Evolutionary conservation across 495 filamentous ascomycete species (phyloP), one percentile per base, ranked within the genome.

Genomic region (Polyplosphaeria fusca): DNA sequence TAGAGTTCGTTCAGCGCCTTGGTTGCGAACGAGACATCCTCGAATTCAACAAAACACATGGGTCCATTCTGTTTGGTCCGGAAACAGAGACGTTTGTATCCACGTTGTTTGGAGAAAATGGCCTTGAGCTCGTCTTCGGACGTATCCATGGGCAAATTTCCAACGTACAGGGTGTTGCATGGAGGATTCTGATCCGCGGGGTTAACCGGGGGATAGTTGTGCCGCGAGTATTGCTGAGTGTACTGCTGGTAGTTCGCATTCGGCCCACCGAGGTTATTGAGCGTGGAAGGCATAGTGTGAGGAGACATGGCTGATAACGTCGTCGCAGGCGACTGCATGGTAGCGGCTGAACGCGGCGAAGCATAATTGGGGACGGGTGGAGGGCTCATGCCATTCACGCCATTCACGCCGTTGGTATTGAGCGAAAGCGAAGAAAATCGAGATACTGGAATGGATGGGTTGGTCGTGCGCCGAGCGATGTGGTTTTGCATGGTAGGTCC

Each of bases 1-100:
- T 97, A 97, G 16, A 97, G 77, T 52, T 96, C 90, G 62, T 92
- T 88, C 7, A 97, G 77, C 0, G 92, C 86, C 68, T 94, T 95
- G 52, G 93, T 96, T 5, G 93, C 93, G 67, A 90, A 93, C 20
- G 86, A 86, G 38, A 96, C 82, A 67, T 98, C 91, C 63, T 97
- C 93, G 67, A 97, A 98, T 70, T 98, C 94, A 37, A 98, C 93
- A 65, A 97, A 97, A 66, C 93, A 97, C 94, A 97, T 97, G 12
- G 94, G 93, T 0, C 94, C 94, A 65, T 97, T 95, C 60, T 91
- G 87, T 73, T 98, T 98, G 47, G 92, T 95, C n/a, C 94, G 82
- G 75, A 96, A 95, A 66, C 91, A 96, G 3, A 98, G 84, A 32
- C 93, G 80, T 74, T 95, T 98, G 71, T 97, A 98, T 14, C 93